These are phyloP conservation scores for Mycosarcoma maydis DNA, from an alignment of 1,284 basidiomycete species.

Conservation along the genomic window DNA sequence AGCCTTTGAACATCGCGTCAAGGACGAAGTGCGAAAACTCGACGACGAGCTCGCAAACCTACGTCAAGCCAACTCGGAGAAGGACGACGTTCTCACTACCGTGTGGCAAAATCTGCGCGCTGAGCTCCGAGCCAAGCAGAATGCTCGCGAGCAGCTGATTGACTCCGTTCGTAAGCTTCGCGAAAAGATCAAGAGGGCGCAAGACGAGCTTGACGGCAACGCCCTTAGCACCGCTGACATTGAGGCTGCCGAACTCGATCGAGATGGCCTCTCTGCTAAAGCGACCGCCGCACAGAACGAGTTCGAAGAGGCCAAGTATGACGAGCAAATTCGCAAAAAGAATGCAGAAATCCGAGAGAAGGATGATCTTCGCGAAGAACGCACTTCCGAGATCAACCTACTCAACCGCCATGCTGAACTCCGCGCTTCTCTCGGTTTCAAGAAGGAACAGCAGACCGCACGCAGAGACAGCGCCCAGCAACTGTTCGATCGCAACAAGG, in stretches of 20 bases:
- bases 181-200: slow-evolving; percentile 47
- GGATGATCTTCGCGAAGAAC: slow-evolving; percentile 77
- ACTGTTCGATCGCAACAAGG: slow-evolving; percentile 69
- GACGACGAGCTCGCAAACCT: slow-evolving; percentile 34
- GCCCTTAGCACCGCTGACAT: slow-evolving; percentile 40
- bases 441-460: slow-evolving; percentile 64
- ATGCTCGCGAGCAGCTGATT: slow-evolving; percentile 40
- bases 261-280: slow-evolving; percentile 32
- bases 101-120: slow-evolving; percentile 49
- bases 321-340: slow-evolving; percentile 76
- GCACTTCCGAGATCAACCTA: slow-evolving; percentile 78
- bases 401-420: slow-evolving; percentile 84
- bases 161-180: slow-evolving; percentile 41
- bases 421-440: slow-evolving; percentile 82
- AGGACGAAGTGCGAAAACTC: slow-evolving; percentile 41
- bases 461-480: slow-evolving; percentile 28
- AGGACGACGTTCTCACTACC: slow-evolving; percentile 39
- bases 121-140: slow-evolving; percentile 48
- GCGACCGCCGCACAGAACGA: slow-evolving; percentile 39
- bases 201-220: slow-evolving; percentile 52
- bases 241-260: slow-evolving; percentile 37
- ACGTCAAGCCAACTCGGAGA: slow-evolving; percentile 24
- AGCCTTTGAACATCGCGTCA: slow-evolving; percentile 72
- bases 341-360: slow-evolving; percentile 72
- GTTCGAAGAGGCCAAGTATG: slow-evolving; percentile 71